Conservation (phyloP, 1,284 basidiomycete genomes). For the Ganoderma lingzhi region DNA sequence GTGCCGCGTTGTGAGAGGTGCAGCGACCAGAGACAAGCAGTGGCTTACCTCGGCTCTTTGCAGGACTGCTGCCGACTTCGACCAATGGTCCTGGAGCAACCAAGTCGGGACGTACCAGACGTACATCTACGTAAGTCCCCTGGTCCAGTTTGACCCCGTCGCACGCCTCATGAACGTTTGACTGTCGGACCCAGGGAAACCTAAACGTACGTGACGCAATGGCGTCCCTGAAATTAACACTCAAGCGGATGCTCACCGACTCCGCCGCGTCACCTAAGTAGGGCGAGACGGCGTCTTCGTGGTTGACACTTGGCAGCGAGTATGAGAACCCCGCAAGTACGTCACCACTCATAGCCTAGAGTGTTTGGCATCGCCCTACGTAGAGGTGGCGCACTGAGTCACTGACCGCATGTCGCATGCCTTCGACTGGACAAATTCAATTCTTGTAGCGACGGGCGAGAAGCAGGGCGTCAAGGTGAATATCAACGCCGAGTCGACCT, state of each 20-base stretch:
- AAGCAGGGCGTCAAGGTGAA: slow-evolving; percentile 39
- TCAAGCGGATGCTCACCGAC: too few relatives aligned
- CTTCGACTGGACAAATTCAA: not conserved
- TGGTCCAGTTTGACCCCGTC: slow-evolving; percentile 5
- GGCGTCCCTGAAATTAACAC: not conserved
- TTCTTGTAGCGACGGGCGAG: slow-evolving; percentile 29
- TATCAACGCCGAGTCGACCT: slow-evolving; percentile 36
- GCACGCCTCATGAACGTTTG: slow-evolving; percentile 5
- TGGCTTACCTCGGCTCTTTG: slow-evolving; percentile 2
- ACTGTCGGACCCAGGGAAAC: slow-evolving; percentile 29
- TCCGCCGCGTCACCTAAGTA: slow-evolving; percentile 13
- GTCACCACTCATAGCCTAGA: slow-evolving; percentile 10
- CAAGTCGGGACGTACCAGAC: slow-evolving; percentile 39
- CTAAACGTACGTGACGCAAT: slow-evolving; percentile 28
- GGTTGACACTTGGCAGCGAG: slow-evolving; percentile 37
- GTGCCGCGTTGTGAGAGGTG: not conserved
- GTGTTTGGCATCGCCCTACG: too few relatives aligned
- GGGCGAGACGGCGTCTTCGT: slow-evolving; percentile 38
- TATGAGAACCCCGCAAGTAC: slow-evolving; percentile 39
- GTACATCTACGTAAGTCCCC: slow-evolving; percentile 37
- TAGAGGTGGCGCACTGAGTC: not conserved
- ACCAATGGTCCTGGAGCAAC: slow-evolving; percentile 40
- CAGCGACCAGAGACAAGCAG: not conserved
- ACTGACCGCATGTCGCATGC: not conserved
- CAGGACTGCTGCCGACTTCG: slow-evolving; percentile 37